These are phyloP conservation scores for Podaxis rugospora DNA, from an alignment of 768 basidiomycete genomes.

Conservation along the genomic window DNA sequence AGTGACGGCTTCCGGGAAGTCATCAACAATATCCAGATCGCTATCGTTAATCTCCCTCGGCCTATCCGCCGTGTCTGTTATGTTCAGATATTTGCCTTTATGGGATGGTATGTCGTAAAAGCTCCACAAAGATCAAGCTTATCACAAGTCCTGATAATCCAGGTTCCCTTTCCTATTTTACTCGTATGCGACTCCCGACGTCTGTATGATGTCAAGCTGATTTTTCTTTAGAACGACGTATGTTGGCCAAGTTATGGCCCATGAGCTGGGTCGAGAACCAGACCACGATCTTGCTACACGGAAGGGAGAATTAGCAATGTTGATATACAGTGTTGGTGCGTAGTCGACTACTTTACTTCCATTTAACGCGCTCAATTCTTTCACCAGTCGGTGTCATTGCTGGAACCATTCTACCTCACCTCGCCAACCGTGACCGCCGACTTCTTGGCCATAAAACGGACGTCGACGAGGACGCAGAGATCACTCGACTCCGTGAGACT, in stretches of 20 bases:
- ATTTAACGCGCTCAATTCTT: constrained; percentile 11
- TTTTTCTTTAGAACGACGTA: constrained; percentile 70
- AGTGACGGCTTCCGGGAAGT: constrained; percentile 64
- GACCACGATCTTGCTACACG: constrained; percentile 81
- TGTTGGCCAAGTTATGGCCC: constrained; percentile 90
- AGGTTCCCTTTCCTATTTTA: constrained; percentile 98
- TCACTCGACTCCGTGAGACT: constrained; percentile 61
- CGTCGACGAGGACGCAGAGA: constrained; percentile 73
- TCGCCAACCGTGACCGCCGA: constrained; percentile 77
- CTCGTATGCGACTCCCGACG: constrained; percentile 42
- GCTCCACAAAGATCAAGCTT: not conserved
- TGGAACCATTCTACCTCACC: constrained; percentile 75
- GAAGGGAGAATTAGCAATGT: constrained; percentile 83
- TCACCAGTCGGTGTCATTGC: constrained; percentile 76
- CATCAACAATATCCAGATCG: constrained; percentile 71
- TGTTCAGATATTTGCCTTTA: constrained; percentile 93
- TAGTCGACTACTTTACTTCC: constrained; percentile 8
- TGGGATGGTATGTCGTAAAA: constrained; percentile 72
- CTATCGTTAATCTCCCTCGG: constrained; percentile 71
- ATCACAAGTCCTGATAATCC: not conserved
- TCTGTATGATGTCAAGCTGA: not conserved
- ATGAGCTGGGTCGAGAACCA: constrained; percentile 68
- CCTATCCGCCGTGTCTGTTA: constrained; percentile 87
- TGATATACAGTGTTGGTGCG: constrained; percentile 85
- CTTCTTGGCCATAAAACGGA: constrained; percentile 69